A percentile compares a stretch with the other conserved stretches of the same genome.
Conservation (phyloP, 2,329 filamentous ascomycete species). For the Colletotrichum sp. region DNA sequence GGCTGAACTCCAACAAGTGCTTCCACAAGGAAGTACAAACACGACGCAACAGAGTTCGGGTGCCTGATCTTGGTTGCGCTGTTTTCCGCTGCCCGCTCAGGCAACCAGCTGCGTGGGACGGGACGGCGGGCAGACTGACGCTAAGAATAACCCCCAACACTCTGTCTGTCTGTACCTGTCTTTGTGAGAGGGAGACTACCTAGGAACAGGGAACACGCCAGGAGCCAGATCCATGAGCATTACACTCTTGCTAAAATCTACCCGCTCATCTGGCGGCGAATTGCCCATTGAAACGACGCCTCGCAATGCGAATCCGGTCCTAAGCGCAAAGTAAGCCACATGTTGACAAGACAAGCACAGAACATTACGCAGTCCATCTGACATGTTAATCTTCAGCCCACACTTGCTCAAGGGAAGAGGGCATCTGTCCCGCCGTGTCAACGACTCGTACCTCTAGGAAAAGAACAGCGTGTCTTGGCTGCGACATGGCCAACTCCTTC, state of each 20-base stretch:
- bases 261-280: not conserved
- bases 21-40: not conserved
- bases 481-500: not conserved
- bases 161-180: not conserved
- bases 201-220: not conserved
- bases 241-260: not conserved
- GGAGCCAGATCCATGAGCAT: not conserved
- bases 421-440: not conserved
- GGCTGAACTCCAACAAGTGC: not conserved
- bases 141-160: not conserved
- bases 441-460: not conserved
- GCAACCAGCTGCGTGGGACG: not conserved
- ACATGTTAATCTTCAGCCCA: not conserved
- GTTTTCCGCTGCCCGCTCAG: not conserved
- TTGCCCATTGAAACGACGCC: not conserved
- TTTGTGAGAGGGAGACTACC: not conserved
- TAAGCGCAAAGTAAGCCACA: constrained; percentile 8
- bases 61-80: not conserved
- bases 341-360: not conserved
- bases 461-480: not conserved
- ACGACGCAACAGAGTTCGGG: not conserved
- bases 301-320: not conserved
- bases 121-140: not conserved
- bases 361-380: not conserved
- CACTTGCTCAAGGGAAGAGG: not conserved